Evolutionary conservation across 2,329 filamentous ascomycete species (phyloP).

Genomic region (Aspergillus sergii): DNA sequence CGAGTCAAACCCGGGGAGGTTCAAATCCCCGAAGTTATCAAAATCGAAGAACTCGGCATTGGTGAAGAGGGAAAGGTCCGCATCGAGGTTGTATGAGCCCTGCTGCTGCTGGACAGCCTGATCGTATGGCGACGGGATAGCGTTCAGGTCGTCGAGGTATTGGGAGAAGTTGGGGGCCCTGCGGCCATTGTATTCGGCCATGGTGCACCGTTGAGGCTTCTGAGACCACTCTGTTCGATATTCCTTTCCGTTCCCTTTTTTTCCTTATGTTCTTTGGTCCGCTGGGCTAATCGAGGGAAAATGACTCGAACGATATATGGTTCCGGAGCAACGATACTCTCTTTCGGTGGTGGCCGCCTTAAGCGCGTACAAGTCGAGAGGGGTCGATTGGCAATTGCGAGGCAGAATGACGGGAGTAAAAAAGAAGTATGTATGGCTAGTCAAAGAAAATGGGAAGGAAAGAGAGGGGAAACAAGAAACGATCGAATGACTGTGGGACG

Average conservation of each 20-base stretch:
- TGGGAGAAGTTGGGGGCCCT: conserved; percentile 85
- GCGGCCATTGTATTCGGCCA: conserved; percentile 76
- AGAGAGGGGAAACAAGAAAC: conserved; percentile 8
- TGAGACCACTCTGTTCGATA: conserved; percentile 10
- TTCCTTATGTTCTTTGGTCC: neutral
- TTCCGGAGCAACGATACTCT: neutral
- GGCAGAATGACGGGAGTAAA: neutral
- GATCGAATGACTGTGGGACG: conserved; percentile 13
- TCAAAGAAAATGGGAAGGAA: conserved; percentile 1
- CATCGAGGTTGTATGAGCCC: conserved; percentile 66
- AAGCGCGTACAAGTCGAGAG: conserved; percentile 7
- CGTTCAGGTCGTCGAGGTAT: conserved; percentile 85
- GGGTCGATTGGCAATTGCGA: conserved; percentile 1
- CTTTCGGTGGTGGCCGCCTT: neutral
- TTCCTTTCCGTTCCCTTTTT: neutral
- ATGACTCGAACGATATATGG: neutral
- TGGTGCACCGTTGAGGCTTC: conserved; percentile 39
- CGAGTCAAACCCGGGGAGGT: conserved; percentile 36
- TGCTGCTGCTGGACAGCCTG: conserved; percentile 59
- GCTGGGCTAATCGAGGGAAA: neutral
- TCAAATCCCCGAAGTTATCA: conserved; percentile 52
- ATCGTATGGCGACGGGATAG: conserved; percentile 65
- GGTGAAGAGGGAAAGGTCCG: conserved; percentile 76
- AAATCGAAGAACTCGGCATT: conserved; percentile 83
- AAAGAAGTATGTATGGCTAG: conserved; percentile 5